phyloP scores from a whole-genome alignment of 2,329 filamentous ascomycete genomes.

The Alternaria sp. region DNA sequence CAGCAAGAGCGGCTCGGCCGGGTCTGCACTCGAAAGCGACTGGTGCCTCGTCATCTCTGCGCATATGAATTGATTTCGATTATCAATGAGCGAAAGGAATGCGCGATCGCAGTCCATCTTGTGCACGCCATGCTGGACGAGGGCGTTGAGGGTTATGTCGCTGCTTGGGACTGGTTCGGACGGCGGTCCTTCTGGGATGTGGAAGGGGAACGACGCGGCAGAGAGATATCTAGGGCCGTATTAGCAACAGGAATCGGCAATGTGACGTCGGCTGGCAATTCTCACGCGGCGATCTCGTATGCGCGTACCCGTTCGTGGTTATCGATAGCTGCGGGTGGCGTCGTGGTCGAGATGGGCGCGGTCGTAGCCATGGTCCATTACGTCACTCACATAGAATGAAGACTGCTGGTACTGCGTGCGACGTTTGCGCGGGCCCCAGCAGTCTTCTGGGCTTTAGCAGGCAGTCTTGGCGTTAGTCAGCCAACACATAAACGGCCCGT shows the following conservation, averaged over 20 bases:
- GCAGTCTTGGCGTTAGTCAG: not conserved
- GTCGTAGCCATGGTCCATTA: not conserved
- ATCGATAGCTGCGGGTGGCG: not conserved
- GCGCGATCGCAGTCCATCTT: conserved; percentile 17
- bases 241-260: not conserved
- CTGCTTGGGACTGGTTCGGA: conserved; percentile 10
- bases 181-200: conserved; percentile 10
- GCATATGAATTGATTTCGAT: conserved; percentile 15
- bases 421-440: not conserved
- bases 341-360: not conserved
- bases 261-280: not conserved
- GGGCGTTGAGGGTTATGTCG: conserved; percentile 18
- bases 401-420: not conserved
- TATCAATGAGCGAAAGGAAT: conserved; percentile 20
- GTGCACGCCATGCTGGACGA: conserved; percentile 17
- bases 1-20: conserved; percentile 6
- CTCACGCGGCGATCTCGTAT: conserved; percentile 14
- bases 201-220: conserved; percentile 19
- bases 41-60: conserved; percentile 18
- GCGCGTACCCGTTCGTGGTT: conserved; percentile 11
- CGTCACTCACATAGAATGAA: not conserved
- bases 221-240: conserved; percentile 10
- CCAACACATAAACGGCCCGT: not conserved
- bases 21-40: conserved; percentile 4
- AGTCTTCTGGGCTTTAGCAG: not conserved